Base-by-base conservation (phyloP, 176 grass and related monocot species). In the Avena eriantha region DNA sequence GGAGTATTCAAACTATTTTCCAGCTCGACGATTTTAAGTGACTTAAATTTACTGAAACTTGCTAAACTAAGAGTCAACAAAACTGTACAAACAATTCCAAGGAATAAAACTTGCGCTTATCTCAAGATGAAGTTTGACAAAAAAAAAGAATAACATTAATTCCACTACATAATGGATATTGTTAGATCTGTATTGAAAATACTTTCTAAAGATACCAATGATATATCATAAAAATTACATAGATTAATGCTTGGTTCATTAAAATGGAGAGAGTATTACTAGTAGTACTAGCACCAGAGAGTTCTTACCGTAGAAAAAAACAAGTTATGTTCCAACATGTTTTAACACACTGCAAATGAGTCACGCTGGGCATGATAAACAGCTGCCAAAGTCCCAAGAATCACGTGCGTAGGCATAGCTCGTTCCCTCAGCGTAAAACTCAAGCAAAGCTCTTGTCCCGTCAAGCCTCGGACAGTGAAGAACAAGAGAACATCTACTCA, bases 381-480 rank as follows among this genome's bases (percentile, higher is more conserved):
- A 36, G 7, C 34, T 41, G 34, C 39, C 39, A 41, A 41, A 41
- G 39, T 41, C 39, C 34, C 33, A 33, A 18, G 48, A 3, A 5
- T 54, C 47, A 54, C 73, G 24, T 77, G 73, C 73, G 33, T 76
- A 76, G 48, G 15, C 11, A 31, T 55, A 77, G 26, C 73, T 11
- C 15, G 16, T 54, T 54, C 74, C 16, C 74, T 35, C 26, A 55
- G 31, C 74, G 74, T 77, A 51, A 34, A 55, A 55, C 50, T 8
- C 49, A 77, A 77, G 74, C 74, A 77, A 77, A 35, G 73, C 73
- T 76, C 48, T 53, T 53, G 73, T 76, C 73, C 73, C 73, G 47
- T 76, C 73, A 76, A 53, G 73, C 73, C 73, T 29, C 47, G 47
- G 47, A 23, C 56, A 45, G 21, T 5, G 23, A 31, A 24, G n/a